Evolutionary conservation across 202 grass and related monocot genomes (phyloP), one percentile per base, ranked within the genome.

Genomic region (Zoysia matrella): DNA sequence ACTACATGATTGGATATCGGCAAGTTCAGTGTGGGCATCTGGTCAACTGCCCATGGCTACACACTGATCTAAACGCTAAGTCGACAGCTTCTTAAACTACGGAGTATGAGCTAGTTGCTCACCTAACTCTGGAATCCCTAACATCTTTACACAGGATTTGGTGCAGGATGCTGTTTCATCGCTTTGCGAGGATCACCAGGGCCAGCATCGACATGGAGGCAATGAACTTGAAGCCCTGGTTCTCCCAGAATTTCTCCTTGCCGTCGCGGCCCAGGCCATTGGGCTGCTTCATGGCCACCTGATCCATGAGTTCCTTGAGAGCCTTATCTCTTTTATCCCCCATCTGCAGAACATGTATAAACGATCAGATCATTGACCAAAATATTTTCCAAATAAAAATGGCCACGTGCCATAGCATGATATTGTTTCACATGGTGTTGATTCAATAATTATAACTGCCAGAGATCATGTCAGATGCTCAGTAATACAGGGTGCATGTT

Each of bases 261-360:
- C 52, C 69, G 14, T 42, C 67, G 0, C 50, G 50, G n/a, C 4
- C 16, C 11, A 30, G 45, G 44, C 72, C 84, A 14, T 77, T 65
- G 7, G 74, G 86, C 36, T 91, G 92, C 63, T 83, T 83, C 70
- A 84, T 76, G 30, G 78, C 71, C 71, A 95, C 68, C 79, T 92
- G 90, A 83, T 93, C 89, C 87, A 88, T 98, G 68, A 98, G 77
- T 39, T 98, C 96, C 83, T 92, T 98, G 67, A 95, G 62, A 6
- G 91, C 89, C 57, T 88, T 95, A 56, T 98, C 92, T 86, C 90
- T 91, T 68, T 89, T 98, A 83, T 98, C 89, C 60, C 92, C 92
- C 72, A 87, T 80, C 96, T 98, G 83, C 84, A 89, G 12, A 71
- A 80, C 14, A 80, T 48, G 18, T 47, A 8, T 11, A 60, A 22